Base-by-base conservation (phyloP, 139 green algal species). In the Desmodesmus armatus region DNA sequence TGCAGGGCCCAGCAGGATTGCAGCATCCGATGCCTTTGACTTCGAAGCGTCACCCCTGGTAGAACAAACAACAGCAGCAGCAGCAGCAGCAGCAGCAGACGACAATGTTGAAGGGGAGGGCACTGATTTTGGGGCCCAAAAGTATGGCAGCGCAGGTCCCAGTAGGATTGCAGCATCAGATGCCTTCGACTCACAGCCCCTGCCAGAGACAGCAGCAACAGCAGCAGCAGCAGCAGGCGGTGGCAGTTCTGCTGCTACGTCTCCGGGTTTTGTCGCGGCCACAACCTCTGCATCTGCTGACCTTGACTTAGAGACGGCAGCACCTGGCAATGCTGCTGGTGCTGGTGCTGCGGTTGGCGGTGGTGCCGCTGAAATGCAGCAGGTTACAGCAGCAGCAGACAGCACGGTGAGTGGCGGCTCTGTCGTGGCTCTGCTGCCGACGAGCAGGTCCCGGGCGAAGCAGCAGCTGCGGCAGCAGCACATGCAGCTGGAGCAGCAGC, bases 221-320 rank as follows among this genome's bases (percentile, higher is more conserved):
- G 37, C n/a, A 62, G 23, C 51, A 39, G 74, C 49, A 81, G 74
- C 51, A 67, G 47, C 47, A 51, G n/a, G 70, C 72, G 17, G 15
- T 31, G 3, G 47, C 72, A 66, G 47, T 35, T 29, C 66, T 49
- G 21, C 66, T 74, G 66, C 66, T 33, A 35, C 33, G n/a, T 21
- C 66, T 31, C 15, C 15, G 29, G 66, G 15, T 5, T 33, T 2
- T 31, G 66, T 3, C 2, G 33, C 66, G 44, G 66, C 66, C 13
- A 25, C 35, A 29, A 21, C 66, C 27, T 15, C 33, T 33, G n/a
- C 25, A 40, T 29, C 35, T 1, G 60, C 6, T 39, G 66, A 44
- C 15, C 33, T n/a, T 40, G 0, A n/a, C 5, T 13, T 2, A 49
- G 66, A 33, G 3, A 11, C 3, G 6, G 9, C n/a, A 40, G 9